Evolutionary conservation across 2,329 filamentous ascomycete genomes (phyloP), one percentile per base, ranked within the genome.

Genomic region (Aspergillus brasiliensis): DNA sequence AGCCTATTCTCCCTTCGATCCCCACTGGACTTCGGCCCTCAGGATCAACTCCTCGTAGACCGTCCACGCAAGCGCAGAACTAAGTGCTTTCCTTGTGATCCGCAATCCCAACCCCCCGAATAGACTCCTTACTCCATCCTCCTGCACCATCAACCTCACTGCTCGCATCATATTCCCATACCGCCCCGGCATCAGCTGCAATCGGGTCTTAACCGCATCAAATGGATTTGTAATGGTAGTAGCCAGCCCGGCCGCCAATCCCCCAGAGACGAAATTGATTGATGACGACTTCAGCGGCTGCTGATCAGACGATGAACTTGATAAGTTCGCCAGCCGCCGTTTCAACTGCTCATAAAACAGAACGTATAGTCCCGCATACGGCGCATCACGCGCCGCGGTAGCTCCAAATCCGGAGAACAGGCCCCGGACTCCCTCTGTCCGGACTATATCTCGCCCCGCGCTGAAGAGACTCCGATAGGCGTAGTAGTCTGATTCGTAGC

Each of bases 391-490:
- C 27, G 96, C 86, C 0, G 95, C 92, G 0, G 95, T 99, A 1
- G 94, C 95, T 44, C 95, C 95, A 71, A 96, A 97, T 1, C 95
- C 95, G 0, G 91, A 87, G 71, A 98, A 98, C 77, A 99, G 96
- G 0, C 94, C 95, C 28, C 88, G 86, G 3, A 91, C 58, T 0
- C 95, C 93, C 67, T 94, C 88, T 0, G 81, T 85, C 7, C 82
- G 82, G 55, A 89, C 78, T 27, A 98, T 97, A 67, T 95, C 91
- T 34, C 80, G 81, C 1, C 85, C 87, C 0, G 95, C 95, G 38
- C 86, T 83, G 42, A 84, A 77, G 23, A 98, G 81, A 1, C 91
- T 94, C 23, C 84, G 84, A 78, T 98, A 98, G 3, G 86, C 80
- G 79, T 97, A 99, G 46, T 94, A 81, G 62, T 85, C 92, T 25